phyloP scores from a whole-genome alignment of 2,329 filamentous ascomycete species.

The Lasiodiplodia sp. region DNA sequence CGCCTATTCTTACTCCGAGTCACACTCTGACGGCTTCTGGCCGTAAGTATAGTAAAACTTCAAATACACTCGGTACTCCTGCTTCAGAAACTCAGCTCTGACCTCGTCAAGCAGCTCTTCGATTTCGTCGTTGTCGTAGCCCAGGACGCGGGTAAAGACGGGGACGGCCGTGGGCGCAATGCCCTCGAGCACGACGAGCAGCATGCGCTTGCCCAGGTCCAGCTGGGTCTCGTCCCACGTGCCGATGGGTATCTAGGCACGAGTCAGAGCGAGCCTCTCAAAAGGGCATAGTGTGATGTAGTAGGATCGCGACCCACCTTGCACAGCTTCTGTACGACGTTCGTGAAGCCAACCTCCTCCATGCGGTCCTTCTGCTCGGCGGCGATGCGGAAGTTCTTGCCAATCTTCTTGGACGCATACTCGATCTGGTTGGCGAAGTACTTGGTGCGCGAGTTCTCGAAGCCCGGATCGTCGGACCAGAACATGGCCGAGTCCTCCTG shows the following conservation, averaged over 20 bases:
- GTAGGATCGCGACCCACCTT: conserved; percentile 36
- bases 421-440: conserved; percentile 24
- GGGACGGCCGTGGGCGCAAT: conserved; percentile 1
- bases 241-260: conserved; percentile 1
- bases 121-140: conserved; percentile 11
- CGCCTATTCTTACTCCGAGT: neutral
- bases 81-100: conserved; percentile 16
- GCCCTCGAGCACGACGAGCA: conserved; percentile 20
- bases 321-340: conserved; percentile 43
- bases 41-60: conserved; percentile 20
- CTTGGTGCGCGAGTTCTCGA: conserved; percentile 5
- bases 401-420: conserved; percentile 17
- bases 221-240: conserved; percentile 17
- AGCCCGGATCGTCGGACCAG: conserved; percentile 23
- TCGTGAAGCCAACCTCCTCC: conserved; percentile 41
- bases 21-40: conserved; percentile 6
- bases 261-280: neutral
- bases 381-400: conserved; percentile 24
- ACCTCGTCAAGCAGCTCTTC: conserved; percentile 15
- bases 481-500: conserved; percentile 47
- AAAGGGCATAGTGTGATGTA: neutral
- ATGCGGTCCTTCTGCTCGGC: conserved; percentile 33
- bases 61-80: conserved; percentile 9
- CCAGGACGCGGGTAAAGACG: conserved; percentile 16
- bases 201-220: conserved; percentile 20